Evolutionary conservation across 169 alveolate genomes (phyloP).

Genomic region (Sarcocystis neurona): DNA sequence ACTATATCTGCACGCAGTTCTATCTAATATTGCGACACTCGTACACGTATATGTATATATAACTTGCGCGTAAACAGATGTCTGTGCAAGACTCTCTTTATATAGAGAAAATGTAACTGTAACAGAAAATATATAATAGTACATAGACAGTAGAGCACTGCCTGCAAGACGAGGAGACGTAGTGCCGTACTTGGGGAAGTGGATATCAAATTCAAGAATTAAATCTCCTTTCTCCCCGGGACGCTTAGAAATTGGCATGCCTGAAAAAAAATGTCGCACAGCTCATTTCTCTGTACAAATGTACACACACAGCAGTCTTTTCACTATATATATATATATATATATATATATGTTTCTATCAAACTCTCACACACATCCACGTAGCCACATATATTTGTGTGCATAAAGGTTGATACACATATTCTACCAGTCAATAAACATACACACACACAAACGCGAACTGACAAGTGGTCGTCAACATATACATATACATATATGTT

Average conservation of each 20-base stretch:
- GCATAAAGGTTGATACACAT: too few relatives aligned
- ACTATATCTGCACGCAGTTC: not conserved
- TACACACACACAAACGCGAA: too few relatives aligned
- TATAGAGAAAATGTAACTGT: not conserved
- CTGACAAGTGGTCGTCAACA: too few relatives aligned
- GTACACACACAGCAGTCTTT: too few relatives aligned
- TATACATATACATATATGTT: too few relatives aligned
- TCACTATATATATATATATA: too few relatives aligned
- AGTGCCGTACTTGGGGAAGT: conserved; percentile 64
- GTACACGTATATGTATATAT: not conserved
- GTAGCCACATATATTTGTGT: too few relatives aligned
- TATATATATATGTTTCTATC: too few relatives aligned
- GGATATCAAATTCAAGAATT: conserved; percentile 71
- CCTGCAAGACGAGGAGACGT: not conserved
- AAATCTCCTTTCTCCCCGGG: conserved; percentile 74
- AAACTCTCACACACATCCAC: too few relatives aligned
- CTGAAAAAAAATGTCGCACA: conserved; percentile 46
- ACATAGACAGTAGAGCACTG: not conserved
- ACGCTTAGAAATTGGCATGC: conserved; percentile 72
- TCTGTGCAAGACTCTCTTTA: not conserved
- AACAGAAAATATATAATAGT: not conserved
- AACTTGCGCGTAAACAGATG: not conserved
- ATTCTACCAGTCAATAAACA: too few relatives aligned
- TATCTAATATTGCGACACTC: not conserved
- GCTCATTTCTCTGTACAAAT: too few relatives aligned